Evolutionary conservation across 306 rosid species (phyloP).

Genomic region (Castanea crenata): DNA sequence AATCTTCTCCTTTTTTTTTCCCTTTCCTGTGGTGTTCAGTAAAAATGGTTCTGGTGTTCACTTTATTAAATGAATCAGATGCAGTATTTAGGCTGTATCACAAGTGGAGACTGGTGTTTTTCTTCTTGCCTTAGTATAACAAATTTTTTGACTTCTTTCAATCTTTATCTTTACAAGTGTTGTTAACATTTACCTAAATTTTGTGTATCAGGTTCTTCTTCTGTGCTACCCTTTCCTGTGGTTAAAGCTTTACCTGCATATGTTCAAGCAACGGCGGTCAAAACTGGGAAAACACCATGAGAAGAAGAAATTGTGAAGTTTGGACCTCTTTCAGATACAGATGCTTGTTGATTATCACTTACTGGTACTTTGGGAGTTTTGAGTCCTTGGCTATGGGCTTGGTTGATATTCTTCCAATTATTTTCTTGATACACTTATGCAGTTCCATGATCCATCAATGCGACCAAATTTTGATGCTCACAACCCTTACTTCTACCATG

Average conservation of each 20-base stretch:
- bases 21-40: not conserved
- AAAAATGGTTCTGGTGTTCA: not conserved
- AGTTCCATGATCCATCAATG: not conserved
- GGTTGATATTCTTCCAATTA: no score
- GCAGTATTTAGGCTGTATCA: no score
- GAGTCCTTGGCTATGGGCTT: not conserved
- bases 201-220: constrained; percentile 63
- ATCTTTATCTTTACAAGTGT: not conserved
- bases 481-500: not conserved
- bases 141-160: constrained; percentile 6
- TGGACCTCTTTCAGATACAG: not conserved
- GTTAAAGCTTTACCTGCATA: constrained; percentile 78
- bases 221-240: constrained; percentile 69
- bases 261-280: constrained; percentile 79
- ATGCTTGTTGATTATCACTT: not conserved
- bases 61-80: not conserved
- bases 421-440: not conserved
- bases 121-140: constrained; percentile 12
- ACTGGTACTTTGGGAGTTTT: not conserved
- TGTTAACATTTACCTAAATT: constrained; percentile 8
- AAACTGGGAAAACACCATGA: constrained; percentile 54
- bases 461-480: not conserved
- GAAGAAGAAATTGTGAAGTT: constrained; percentile 50
- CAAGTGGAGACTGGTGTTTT: constrained; percentile 12
- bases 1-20: not conserved